These are phyloP conservation scores for Zanthoxylum bungeanum DNA, from an alignment of 345 rosid species.

Conservation along the genomic window DNA sequence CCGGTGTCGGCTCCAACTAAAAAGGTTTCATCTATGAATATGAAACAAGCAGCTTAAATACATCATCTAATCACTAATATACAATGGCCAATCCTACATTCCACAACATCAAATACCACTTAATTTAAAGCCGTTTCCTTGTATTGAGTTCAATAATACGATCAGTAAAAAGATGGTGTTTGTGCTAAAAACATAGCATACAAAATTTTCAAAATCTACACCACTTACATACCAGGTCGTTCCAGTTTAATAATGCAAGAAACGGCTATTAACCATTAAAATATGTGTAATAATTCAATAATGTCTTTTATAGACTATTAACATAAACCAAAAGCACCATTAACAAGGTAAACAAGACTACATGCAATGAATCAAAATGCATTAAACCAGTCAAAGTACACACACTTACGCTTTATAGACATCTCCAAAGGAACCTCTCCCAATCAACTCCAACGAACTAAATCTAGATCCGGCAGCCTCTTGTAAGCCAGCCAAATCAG, in stretches of 20 bases:
- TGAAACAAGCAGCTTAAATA: not conserved
- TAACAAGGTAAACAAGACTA: constrained; percentile 5
- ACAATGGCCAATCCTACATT: not conserved
- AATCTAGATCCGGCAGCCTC: constrained; percentile 86
- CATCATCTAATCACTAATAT: constrained; percentile 3
- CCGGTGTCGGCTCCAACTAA: not conserved
- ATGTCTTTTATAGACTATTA: not conserved
- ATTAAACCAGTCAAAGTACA: constrained; percentile 6
- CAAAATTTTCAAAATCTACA: not conserved
- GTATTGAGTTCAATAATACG: not conserved
- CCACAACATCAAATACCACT: not conserved
- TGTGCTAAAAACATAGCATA: not conserved
- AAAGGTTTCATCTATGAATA: not conserved
- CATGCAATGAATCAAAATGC: not conserved
- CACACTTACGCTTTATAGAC: constrained; percentile 94
- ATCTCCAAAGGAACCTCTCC: constrained; percentile 97
- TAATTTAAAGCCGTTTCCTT: not conserved
- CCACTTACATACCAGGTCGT: not conserved
- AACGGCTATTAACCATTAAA: not conserved
- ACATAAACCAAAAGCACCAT: not conserved
- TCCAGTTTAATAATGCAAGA: not conserved
- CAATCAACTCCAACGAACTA: constrained; percentile 81
- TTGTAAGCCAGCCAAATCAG: constrained; percentile 67
- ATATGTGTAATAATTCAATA: not conserved
- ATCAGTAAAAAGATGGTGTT: not conserved